These are phyloP conservation scores for Scleromitrula shiraiana DNA, from an alignment of 2,329 filamentous ascomycete species.

Conservation along the genomic window DNA sequence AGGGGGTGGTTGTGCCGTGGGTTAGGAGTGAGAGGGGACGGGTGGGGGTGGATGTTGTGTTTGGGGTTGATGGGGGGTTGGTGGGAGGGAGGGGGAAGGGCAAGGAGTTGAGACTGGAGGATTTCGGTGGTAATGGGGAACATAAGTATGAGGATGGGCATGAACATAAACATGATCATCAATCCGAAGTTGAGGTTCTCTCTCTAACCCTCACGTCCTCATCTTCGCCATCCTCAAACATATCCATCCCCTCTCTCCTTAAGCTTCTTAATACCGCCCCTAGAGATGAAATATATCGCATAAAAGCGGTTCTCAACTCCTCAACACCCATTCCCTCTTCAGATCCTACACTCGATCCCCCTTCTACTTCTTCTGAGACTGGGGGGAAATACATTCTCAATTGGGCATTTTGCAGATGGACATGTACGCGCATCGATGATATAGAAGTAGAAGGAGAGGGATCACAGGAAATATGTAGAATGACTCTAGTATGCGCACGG, in stretches of 20 bases:
- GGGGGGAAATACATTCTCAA: conserved; percentile 84
- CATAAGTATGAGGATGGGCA: conserved; percentile 37
- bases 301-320: conserved; percentile 62
- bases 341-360: conserved; percentile 35
- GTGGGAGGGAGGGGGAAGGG: conserved; percentile 44
- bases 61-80: conserved; percentile 81
- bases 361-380: conserved; percentile 24
- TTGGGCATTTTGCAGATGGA: conserved; percentile 97
- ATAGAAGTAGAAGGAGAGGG: conserved; percentile 47
- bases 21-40: conserved; percentile 77
- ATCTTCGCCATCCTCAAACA: neutral
- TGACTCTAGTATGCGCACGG: conserved; percentile 68
- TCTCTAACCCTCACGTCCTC: conserved; percentile 58
- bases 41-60: conserved; percentile 70
- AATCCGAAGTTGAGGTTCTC: conserved; percentile 82
- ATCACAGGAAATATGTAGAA: conserved; percentile 43
- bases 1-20: conserved; percentile 60
- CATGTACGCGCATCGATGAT: conserved; percentile 58
- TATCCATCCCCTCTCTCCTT: neutral
- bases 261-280: conserved; percentile 62
- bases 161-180: conserved; percentile 48
- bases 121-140: too few relatives aligned
- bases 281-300: conserved; percentile 92
- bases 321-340: conserved; percentile 42
- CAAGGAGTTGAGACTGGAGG: conserved; percentile 29